phyloP scores from a whole-genome alignment of 148 eudicot genomes.

The Fagopyrum tataricum region DNA sequence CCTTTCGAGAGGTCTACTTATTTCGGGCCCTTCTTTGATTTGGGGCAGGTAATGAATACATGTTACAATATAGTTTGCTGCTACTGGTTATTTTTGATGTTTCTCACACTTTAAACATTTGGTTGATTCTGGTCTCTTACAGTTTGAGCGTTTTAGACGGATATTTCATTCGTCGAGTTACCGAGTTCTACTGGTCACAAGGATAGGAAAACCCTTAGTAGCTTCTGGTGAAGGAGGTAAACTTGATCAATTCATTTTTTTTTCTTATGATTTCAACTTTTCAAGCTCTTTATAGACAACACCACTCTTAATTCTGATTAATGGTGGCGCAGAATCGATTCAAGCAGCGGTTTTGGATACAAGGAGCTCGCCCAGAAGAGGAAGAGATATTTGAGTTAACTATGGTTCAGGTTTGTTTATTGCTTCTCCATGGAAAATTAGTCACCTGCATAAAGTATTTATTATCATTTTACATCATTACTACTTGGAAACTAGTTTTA shows the following conservation, averaged over 20 bases:
- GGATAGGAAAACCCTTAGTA: conserved; percentile 79
- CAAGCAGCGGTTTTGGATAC: conserved; percentile 85
- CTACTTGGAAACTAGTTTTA: too few species aligned
- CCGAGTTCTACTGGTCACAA: conserved; percentile 76
- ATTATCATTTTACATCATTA: not conserved
- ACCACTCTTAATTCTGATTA: not conserved
- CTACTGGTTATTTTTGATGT: not conserved
- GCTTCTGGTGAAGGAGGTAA: conserved; percentile 77
- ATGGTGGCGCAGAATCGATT: conserved; percentile 48
- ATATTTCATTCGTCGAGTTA: conserved; percentile 86
- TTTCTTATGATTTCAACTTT: not conserved
- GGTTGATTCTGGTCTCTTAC: conserved; percentile 16
- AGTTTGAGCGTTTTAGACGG: conserved; percentile 93
- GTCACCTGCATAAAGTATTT: not conserved
- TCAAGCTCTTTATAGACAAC: not conserved
- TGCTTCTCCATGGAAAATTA: not conserved
- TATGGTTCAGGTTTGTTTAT: conserved; percentile 68
- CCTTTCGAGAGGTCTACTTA: conserved; percentile 96
- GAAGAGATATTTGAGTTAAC: conserved; percentile 86
- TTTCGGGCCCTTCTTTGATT: conserved; percentile 91
- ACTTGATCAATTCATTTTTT: not conserved
- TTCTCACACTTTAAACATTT: not conserved
- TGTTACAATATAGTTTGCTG: not conserved
- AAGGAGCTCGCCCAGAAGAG: conserved; percentile 84
- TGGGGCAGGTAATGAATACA: conserved; percentile 62